Percentiles rank a stretch among this genome's conserved stretches.
Conservation (phyloP, 768 basidiomycete species). For the Mycena crocata region DNA sequence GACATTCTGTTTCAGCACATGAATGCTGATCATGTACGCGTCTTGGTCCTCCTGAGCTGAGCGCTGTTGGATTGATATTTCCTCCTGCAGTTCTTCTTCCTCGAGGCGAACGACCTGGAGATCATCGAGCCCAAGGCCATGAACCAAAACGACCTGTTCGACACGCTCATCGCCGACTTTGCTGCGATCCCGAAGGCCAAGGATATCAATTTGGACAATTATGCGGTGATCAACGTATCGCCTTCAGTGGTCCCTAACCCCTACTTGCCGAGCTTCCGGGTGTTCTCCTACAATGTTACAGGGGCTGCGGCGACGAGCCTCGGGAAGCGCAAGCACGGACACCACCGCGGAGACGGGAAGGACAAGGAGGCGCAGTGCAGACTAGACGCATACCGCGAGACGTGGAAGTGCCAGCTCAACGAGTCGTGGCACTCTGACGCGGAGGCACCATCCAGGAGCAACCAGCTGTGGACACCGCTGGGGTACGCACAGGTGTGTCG, state of each 20-base stretch:
- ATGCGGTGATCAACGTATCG: conserved; percentile 81
- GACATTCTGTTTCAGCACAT: conserved; percentile 66
- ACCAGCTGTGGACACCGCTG: conserved; percentile 77
- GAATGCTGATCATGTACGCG: conserved; percentile 83
- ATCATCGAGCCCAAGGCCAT: conserved; percentile 44
- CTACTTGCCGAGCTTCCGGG: conserved; percentile 82
- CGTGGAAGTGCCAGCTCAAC: conserved; percentile 73
- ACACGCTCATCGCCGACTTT: conserved; percentile 75
- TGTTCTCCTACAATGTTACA: conserved; percentile 87
- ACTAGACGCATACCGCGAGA: conserved; percentile 62
- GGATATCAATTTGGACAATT: conserved; percentile 69
- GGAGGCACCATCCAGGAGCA: conserved; percentile 76
- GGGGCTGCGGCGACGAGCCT: conserved; percentile 14
- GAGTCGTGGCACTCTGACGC: conserved; percentile 73
- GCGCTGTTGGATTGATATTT: conserved; percentile 45
- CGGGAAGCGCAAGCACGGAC: conserved; percentile 59
- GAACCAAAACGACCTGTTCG: conserved; percentile 54
- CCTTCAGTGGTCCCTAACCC: conserved; percentile 90
- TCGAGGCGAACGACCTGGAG: conserved; percentile 66
- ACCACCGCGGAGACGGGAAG: conserved; percentile 60
- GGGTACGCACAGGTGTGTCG: conserved; percentile 91
- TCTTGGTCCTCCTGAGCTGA: conserved; percentile 20
- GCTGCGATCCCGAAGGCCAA: conserved; percentile 66
- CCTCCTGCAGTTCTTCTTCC: conserved; percentile 62
- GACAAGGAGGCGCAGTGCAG: conserved; percentile 61